Evolutionary conservation across 225 moss, liverwort and hornwort genomes (phyloP), one percentile per base, ranked within the genome.

Genomic region (Neckera pumila): DNA sequence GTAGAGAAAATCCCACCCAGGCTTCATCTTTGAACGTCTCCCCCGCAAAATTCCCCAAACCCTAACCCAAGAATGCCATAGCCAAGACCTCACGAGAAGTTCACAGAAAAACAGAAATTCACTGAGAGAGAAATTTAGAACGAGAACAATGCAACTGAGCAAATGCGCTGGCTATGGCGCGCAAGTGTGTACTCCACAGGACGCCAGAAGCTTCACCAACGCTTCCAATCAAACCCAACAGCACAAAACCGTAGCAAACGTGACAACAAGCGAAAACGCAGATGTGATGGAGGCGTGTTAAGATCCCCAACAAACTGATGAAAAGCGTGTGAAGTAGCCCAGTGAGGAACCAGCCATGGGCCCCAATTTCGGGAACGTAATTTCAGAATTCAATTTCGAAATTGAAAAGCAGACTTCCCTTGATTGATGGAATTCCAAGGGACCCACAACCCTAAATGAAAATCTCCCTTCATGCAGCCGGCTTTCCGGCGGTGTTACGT

Each of bases 1-100:
- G n/a, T 54, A 62, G 19, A 94, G 36, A 34, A 94, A 92, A 80
- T 88, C 87, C 94, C 94, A 92, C 21, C 90, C 92, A 14, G 89
- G 92, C 84, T 92, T 94, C 94, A 94, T 94, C 80, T 75, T 56
- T 38, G 57, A 78, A 38, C 57, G n/a, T 27, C 3, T 8, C 4
- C 79, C 54, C 30, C 21, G 0, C 0, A 1, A 10, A 56, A 17
- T 6, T n/a, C 7, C 30, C 10, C 81, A 23, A 25, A 43, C 31
- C 57, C 71, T 67, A 83, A 51, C 19, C 45, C 45, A 28, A 58
- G 80, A 80, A 80, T 70, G 87, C 58, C 59, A 80, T 25, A 36
- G 59, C 45, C 67, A 80, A 62, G 26, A 14, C 6, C 45, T 12
- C 43, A 53, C 34, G 31, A 65, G 51, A 40, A 28, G 7, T 22